A percentile compares a stretch with the other conserved stretches of the same genome.
Evolutionary conservation across 2,329 filamentous ascomycete genomes (phyloP).

Genomic region (Exophiala aquamarina): DNA sequence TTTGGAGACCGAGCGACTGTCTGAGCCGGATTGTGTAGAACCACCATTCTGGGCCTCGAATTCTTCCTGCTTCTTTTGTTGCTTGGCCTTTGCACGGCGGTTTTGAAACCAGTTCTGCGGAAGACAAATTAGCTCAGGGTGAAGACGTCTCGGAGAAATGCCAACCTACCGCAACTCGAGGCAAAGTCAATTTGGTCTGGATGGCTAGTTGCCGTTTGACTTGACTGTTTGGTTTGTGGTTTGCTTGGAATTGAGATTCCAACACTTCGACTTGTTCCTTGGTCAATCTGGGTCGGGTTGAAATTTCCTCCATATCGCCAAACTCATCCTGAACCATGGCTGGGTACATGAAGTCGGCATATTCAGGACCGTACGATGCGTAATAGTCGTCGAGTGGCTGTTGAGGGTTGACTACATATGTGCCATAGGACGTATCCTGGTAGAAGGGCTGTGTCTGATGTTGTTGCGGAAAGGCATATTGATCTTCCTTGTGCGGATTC

Average conservation of each 20-base stretch:
- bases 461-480: slow-evolving; percentile 18
- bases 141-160: neutral
- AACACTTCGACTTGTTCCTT: slow-evolving; percentile 53
- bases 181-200: slow-evolving; percentile 49
- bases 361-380: slow-evolving; percentile 32
- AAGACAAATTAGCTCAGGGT: slow-evolving; percentile 17
- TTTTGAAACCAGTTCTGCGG: slow-evolving; percentile 56
- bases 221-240: slow-evolving; percentile 52
- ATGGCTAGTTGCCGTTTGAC: slow-evolving; percentile 50
- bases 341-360: slow-evolving; percentile 43
- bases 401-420: slow-evolving; percentile 17
- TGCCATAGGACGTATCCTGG: slow-evolving; percentile 13
- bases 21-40: slow-evolving; percentile 5
- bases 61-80: slow-evolving; percentile 51
- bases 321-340: slow-evolving; percentile 42
- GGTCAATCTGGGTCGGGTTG: slow-evolving; percentile 50
- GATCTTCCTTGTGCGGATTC: slow-evolving; percentile 16
- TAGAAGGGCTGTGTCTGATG: slow-evolving; percentile 25
- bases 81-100: slow-evolving; percentile 52
- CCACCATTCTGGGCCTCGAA: slow-evolving; percentile 35
- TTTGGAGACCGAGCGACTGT: slow-evolving; percentile 18
- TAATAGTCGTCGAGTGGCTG: slow-evolving; percentile 18
- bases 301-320: slow-evolving; percentile 48
- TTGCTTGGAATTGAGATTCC: slow-evolving; percentile 50
- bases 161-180: slow-evolving; percentile 50